phyloP scores from a whole-genome alignment of 2,329 filamentous ascomycete species.

The Trichoderma gracile region DNA sequence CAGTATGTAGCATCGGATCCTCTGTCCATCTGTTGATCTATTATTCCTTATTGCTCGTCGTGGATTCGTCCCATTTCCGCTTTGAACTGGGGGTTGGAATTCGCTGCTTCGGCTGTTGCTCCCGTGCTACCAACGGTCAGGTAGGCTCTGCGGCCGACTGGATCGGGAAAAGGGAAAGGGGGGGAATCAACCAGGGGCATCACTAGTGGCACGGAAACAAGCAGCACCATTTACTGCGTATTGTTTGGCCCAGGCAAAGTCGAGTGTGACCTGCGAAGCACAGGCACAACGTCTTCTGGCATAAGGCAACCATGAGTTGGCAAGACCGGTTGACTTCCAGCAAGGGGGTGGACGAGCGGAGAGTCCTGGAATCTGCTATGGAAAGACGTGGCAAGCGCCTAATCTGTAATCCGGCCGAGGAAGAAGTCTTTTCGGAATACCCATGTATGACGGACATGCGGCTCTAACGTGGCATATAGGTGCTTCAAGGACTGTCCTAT shows the following conservation, averaged over 20 bases:
- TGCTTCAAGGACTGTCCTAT: no score
- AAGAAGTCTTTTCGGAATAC: background rate
- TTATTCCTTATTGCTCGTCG: background rate
- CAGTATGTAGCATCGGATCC: background rate
- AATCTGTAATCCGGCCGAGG: background rate
- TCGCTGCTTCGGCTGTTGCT: conserved; percentile 4
- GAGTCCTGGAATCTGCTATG: background rate
- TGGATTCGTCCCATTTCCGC: background rate
- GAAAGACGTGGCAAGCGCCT: background rate
- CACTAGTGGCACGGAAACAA: no score
- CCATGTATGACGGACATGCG: background rate
- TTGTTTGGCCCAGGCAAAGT: background rate
- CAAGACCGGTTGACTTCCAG: background rate
- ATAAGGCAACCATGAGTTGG: background rate
- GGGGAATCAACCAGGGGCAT: background rate
- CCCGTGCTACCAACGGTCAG: background rate
- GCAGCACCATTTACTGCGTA: no score
- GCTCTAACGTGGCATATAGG: no score
- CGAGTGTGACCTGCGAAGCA: background rate
- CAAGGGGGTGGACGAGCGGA: background rate
- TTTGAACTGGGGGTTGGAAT: conserved; percentile 8
- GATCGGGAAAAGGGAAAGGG: conserved; percentile 6
- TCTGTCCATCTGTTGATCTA: background rate
- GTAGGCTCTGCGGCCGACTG: conserved; percentile 13
- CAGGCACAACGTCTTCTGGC: background rate